Base-by-base conservation (phyloP, 2,329 filamentous ascomycete genomes). In the Neopestalotiopsis sp. region DNA sequence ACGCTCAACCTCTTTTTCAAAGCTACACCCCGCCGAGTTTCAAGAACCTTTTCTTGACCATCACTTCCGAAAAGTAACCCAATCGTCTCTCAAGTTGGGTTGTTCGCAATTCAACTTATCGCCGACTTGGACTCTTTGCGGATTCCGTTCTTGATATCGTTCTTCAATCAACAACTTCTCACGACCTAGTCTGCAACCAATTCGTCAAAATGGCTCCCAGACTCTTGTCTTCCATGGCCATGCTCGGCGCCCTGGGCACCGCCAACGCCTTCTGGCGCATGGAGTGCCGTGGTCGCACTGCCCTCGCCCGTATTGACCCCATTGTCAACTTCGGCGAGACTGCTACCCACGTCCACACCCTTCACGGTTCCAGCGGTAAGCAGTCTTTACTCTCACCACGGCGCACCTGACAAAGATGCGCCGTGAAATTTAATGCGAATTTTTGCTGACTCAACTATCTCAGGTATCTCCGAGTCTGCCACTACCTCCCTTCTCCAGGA, bases 251-350 rank as follows among this genome's bases (percentile, higher is more conserved):
- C 20, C 32, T 67, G 40, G 42, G 32, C 32, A 52, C 52, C 24
- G 85, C 84, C 61, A 77, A 86, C 74, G 94, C 92, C 69, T 97
- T 97, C 81, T 97, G 93, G 93, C 93, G 94, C 78, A 92, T 97
- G 87, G 92, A 94, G 75, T 97, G 94, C 81, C 91, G 89, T 73
- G 90, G 90, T 68, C 86, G 88, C 61, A 84, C 90, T 72, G 93
- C 90, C 71, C 79, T 93, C 68, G 92, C 89, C 64, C 89, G 93
- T 68, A 84, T 97, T 56, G 94, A 97, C 77, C 94, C 94, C 20
- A 84, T 97, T 68, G 85, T 96, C 68, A 85, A 89, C 69, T 87
- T 86, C 2, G 90, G 89, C 64, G 74, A 76, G 24, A 71, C 89
- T 42, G 88, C 90, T 10, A 78, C 84, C 69, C 94, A 97, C 80